Percentiles rank a stretch among this genome's conserved stretches.
Evolutionary conservation across 257 asterid species (phyloP).

Genomic region (Solanum chiquidenum): DNA sequence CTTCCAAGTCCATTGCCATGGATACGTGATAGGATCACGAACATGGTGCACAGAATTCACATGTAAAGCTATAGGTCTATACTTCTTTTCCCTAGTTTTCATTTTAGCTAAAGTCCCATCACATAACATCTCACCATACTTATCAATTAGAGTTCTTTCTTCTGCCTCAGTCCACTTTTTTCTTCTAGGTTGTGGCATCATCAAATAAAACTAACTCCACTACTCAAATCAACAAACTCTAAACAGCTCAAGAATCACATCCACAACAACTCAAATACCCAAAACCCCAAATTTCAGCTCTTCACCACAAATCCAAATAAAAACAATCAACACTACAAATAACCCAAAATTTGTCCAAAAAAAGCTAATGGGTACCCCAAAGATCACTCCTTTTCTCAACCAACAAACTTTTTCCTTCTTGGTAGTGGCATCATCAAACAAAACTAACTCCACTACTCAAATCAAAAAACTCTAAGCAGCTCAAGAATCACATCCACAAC

Average conservation of each 20-base stretch:
- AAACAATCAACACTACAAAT: background rate
- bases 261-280: background rate
- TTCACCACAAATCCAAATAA: background rate
- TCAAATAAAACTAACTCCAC: conserved; percentile 11
- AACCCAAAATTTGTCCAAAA: background rate
- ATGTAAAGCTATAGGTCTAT: conserved; percentile 67
- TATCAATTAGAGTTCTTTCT: conserved; percentile 85
- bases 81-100: conserved; percentile 93
- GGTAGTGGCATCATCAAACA: conserved; percentile 72
- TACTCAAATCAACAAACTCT: background rate
- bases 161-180: conserved; percentile 99
- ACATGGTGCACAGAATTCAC: conserved; percentile 70
- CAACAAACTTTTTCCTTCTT: conserved; percentile 59
- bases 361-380: background rate
- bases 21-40: conserved; percentile 54
- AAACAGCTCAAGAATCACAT: background rate
- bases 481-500: background rate
- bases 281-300: background rate
- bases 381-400: background rate
- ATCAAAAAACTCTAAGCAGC: background rate
- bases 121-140: conserved; percentile 66
- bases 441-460: background rate
- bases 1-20: conserved; percentile 99
- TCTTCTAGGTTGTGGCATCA: conserved; percentile 88
- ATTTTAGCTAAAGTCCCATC: conserved; percentile 79